Evolutionary conservation across 768 basidiomycete genomes (phyloP).

Genomic region (Pulveroboletus sp.): DNA sequence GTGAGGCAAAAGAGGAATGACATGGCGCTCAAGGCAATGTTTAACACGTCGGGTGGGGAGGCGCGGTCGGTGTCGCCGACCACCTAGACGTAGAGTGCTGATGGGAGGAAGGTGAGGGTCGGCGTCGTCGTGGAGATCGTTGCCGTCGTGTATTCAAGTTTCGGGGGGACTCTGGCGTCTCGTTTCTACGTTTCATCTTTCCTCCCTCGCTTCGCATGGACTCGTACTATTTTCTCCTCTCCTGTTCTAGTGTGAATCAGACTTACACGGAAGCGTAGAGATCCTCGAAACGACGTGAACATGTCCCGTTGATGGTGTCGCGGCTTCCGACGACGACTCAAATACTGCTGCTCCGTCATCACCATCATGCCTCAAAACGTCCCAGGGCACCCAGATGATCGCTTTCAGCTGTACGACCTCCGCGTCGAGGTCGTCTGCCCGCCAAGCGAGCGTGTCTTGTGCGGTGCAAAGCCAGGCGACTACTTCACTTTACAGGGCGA

Average conservation of each 20-base stretch:
- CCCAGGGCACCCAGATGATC: conserved; percentile 29
- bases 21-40: conserved; percentile 86
- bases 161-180: no score
- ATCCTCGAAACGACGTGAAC: no score
- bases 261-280: no score
- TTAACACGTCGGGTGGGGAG: conserved; percentile 34
- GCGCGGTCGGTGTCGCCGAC: conserved; percentile 6
- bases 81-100: background rate
- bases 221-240: no score
- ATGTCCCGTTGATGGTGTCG: no score
- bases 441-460: conserved; percentile 50
- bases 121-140: background rate
- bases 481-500: conserved; percentile 60
- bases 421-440: conserved; percentile 61
- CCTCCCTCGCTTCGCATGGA: no score
- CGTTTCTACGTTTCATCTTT: no score
- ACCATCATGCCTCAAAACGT: conserved; percentile 1
- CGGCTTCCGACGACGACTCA: no score
- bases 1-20: conserved; percentile 83
- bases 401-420: conserved; percentile 60
- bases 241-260: no score
- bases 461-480: conserved; percentile 62
- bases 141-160: background rate
- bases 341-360: no score
- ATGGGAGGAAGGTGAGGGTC: no score